A percentile compares a stretch with the other conserved stretches of the same genome.
phyloP scores from a whole-genome alignment of 192 early-diverging fungal species.

The Linnemannia hyalina region DNA sequence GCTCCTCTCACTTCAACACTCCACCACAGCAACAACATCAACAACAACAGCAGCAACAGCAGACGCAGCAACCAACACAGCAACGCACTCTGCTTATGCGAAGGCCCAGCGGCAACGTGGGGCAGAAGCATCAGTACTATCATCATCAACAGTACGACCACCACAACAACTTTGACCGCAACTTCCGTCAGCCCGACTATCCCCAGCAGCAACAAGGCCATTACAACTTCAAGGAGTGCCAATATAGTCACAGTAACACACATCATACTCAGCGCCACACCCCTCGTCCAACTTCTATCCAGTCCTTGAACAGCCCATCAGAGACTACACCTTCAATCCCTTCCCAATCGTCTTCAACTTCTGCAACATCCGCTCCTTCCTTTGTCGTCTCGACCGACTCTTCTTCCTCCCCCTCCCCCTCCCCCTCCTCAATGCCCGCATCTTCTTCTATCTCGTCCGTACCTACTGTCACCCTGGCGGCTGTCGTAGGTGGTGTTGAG shows the following conservation, averaged over 20 bases:
- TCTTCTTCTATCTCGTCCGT: not conserved
- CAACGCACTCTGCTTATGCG: not conserved
- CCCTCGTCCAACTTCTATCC: not conserved
- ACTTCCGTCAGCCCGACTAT: not conserved
- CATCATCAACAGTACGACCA: slow-evolving; percentile 24
- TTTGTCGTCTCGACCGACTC: not conserved
- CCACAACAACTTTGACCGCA: slow-evolving; percentile 11
- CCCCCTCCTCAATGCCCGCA: not conserved
- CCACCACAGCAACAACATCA: not conserved
- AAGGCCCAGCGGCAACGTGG: slow-evolving; percentile 11
- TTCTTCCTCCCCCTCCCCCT: not conserved
- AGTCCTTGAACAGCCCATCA: not conserved
- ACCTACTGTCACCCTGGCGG: slow-evolving; percentile 1
- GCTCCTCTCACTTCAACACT: not conserved
- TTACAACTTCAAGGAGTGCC: not conserved
- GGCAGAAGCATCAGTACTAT: slow-evolving; percentile 31
- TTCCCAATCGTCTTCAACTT: not conserved
- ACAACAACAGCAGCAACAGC: slow-evolving; percentile 15
- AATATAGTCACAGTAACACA: slow-evolving; percentile 7
- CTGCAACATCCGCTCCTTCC: not conserved
- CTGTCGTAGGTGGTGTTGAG: slow-evolving; percentile 10
- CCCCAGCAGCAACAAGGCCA: slow-evolving; percentile 1
- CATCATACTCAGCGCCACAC: slow-evolving; percentile 10
- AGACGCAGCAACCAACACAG: not conserved
- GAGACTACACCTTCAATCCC: not conserved